Evolutionary conservation across 768 basidiomycete species (phyloP), one percentile per base, ranked within the genome.

Genomic region (Suillus bovinus): DNA sequence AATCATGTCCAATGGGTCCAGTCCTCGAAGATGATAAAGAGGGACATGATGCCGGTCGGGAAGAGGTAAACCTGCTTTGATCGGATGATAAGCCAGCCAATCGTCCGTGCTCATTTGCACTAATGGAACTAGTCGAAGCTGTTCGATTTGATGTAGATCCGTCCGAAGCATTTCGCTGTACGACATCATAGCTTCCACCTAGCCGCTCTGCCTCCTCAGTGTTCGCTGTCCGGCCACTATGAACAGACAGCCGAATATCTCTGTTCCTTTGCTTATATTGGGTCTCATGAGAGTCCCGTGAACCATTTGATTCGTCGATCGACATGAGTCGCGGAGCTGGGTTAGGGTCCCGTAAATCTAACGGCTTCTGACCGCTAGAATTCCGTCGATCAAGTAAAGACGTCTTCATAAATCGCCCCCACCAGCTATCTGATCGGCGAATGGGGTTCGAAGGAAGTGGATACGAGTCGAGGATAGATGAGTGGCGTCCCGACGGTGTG

Each of bases 321-420:
- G 84, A 76, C 50, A 79, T 77, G 5, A 94, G 79, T 14, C 80
- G 79, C 0, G 93, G 93, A 4, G 85, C 84, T 1, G 92, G 90
- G 58, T 87, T 86, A 1, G 94, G 93, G 74, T 96, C 93, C 24
- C 90, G 84, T 69, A 94, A 84, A 24, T 91, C 87, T 16, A 80
- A 71, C 50, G 52, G 67, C 62, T 58, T 73, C 68, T 63, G 70
- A 61, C 74, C 70, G 60, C 74, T 74, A 67, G 81, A 85, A 13
- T 75, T 63, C 29, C 80, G 78, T 44, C 86, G 81, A 65, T 90
- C 89, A 31, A 89, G 79, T 56, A 91, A 78, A 38, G 85, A 82
- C 20, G 86, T 83, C 60, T 83, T 84, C 16, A 89, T 79, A 68
- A 95, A 87, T 3, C 89, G 86, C 10, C 81, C 74, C 88, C 92